phyloP scores from a whole-genome alignment of 179 eudicot genomes.

The Silene coronaria region DNA sequence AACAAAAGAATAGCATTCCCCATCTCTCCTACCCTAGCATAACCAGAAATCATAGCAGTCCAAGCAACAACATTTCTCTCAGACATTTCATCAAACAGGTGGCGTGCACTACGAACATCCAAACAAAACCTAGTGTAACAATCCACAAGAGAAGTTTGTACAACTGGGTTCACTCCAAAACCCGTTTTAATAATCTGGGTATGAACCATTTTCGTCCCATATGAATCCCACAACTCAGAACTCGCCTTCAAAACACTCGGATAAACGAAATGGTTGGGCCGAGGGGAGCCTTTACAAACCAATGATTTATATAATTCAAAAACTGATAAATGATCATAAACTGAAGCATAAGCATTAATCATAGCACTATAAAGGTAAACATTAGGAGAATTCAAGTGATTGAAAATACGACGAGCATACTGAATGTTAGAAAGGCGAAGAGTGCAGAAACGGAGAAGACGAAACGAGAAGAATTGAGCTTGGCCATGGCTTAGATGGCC shows the following conservation, averaged over 20 bases:
- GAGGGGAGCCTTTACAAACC: conserved; percentile 29
- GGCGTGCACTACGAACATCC: conserved; percentile 37
- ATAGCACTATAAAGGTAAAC: conserved; percentile 54
- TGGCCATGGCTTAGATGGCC: conserved; percentile 55
- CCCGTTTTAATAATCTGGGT: conserved; percentile 59
- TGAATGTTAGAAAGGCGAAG: conserved; percentile 36
- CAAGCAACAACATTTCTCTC: conserved; percentile 65
- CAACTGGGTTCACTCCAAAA: conserved; percentile 52
- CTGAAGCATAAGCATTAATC: conserved; percentile 44
- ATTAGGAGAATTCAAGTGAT: conserved; percentile 41
- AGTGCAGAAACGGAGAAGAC: conserved; percentile 47
- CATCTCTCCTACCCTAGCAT: conserved; percentile 50
- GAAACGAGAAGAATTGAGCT: conserved; percentile 51
- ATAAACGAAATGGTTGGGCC: conserved; percentile 49
- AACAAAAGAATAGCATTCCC: conserved; percentile 51
- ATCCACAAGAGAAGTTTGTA: conserved; percentile 55
- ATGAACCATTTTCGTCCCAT: conserved; percentile 50
- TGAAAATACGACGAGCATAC: conserved; percentile 48
- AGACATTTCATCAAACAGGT: conserved; percentile 62
- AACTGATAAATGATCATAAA: conserved; percentile 27
- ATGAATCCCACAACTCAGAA: conserved; percentile 34
- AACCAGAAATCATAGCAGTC: conserved; percentile 60
- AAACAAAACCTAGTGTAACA: conserved; percentile 40
- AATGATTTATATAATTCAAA: conserved; percentile 36
- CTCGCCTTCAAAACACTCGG: conserved; percentile 43